Evolutionary conservation across 768 basidiomycete genomes (phyloP).

Genomic region (Tubosaeta sp.): DNA sequence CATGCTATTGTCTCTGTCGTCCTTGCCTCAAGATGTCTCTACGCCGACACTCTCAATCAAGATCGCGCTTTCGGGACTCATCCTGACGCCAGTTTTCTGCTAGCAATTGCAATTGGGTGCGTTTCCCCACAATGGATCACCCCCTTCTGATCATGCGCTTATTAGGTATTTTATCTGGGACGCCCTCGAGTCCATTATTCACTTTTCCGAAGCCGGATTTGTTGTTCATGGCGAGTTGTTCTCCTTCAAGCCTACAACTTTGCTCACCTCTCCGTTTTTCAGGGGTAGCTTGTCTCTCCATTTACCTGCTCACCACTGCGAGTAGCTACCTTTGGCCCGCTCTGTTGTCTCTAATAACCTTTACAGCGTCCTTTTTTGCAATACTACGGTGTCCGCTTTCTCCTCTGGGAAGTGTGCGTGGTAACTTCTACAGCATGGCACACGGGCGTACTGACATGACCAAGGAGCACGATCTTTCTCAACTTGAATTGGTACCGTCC

Average conservation of each 20-base stretch:
- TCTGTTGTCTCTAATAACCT: slow-evolving; percentile 2
- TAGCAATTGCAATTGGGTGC: slow-evolving; percentile 71
- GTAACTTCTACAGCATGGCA: not conserved
- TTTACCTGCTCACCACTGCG: slow-evolving; percentile 71
- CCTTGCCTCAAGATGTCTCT: slow-evolving; percentile 52
- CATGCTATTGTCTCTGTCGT: slow-evolving; percentile 69
- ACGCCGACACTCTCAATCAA: slow-evolving; percentile 40
- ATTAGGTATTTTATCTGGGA: slow-evolving; percentile 84
- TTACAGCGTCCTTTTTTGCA: slow-evolving; percentile 66
- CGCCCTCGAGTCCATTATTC: slow-evolving; percentile 59
- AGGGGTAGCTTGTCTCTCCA: slow-evolving; percentile 60
- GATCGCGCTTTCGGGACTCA: slow-evolving; percentile 81
- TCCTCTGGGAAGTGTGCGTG: slow-evolving; percentile 77
- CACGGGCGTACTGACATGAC: slow-evolving; percentile 3
- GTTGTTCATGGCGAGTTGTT: slow-evolving; percentile 61
- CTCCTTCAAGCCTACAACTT: not conserved
- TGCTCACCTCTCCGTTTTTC: slow-evolving; percentile 1
- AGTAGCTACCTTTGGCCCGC: slow-evolving; percentile 24
- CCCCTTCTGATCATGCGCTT: not conserved
- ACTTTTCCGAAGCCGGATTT: slow-evolving; percentile 70
- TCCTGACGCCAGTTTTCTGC: slow-evolving; percentile 47
- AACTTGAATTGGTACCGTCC: slow-evolving; percentile 75
- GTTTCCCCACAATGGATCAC: slow-evolving; percentile 12
- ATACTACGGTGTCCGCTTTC: slow-evolving; percentile 72
- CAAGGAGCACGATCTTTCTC: slow-evolving; percentile 78